Conservation (phyloP, 108 stramenopile genomes). For the Epithemia pelagica region DNA sequence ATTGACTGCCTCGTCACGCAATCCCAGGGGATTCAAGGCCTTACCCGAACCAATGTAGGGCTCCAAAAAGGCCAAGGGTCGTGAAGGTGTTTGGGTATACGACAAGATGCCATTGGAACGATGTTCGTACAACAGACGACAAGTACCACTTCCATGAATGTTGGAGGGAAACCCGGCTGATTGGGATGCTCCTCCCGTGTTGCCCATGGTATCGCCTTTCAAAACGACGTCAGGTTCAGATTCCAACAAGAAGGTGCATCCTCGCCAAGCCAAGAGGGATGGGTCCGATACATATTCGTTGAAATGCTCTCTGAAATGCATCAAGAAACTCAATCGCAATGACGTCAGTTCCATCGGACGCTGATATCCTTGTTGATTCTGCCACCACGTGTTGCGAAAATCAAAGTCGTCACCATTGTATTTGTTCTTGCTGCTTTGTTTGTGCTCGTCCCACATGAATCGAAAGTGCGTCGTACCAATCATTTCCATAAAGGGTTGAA, state of each 20-base stretch:
- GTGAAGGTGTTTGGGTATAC: conserved; percentile 50
- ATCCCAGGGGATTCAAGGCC: conserved; percentile 53
- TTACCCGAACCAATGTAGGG: conserved; percentile 44
- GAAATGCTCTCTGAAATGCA: conserved; percentile 62
- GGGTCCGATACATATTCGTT: conserved; percentile 48
- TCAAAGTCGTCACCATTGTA: conserved; percentile 16
- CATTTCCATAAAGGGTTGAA: conserved; percentile 18
- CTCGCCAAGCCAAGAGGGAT: conserved; percentile 34
- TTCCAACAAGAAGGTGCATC: conserved; percentile 59
- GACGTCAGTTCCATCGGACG: conserved; percentile 71
- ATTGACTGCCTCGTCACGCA: conserved; percentile 22
- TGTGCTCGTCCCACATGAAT: not conserved
- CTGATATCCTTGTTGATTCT: conserved; percentile 54
- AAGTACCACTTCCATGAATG: not conserved
- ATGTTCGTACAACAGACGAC: conserved; percentile 39
- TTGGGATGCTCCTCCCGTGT: not conserved
- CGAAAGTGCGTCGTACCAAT: conserved; percentile 14
- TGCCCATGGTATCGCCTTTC: no score
- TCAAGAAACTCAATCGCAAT: conserved; percentile 53
- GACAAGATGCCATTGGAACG: conserved; percentile 46
- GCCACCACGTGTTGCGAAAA: conserved; percentile 11
- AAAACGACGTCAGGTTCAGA: conserved; percentile 5
- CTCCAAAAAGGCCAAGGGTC: conserved; percentile 52
- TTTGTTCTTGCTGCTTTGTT: not conserved
- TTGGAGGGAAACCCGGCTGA: not conserved